Evolutionary conservation across 345 rosid species (phyloP), one percentile per base, ranked within the genome.

Genomic region (Arabidopsis suecica): DNA sequence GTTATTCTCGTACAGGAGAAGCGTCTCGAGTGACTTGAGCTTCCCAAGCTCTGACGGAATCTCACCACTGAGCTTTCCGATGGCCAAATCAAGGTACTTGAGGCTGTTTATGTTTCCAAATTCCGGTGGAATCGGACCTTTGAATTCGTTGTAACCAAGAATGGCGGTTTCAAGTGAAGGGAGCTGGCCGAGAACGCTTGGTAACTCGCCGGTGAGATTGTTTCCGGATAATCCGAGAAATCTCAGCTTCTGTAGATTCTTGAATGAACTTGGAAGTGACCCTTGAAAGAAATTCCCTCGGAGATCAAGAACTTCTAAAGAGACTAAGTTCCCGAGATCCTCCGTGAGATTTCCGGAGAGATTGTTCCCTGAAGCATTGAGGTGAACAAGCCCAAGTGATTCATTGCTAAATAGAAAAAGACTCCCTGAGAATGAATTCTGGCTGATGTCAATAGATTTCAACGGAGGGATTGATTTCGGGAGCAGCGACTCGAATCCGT

Each of bases 141-240:
- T 79, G 53, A 91, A 86, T 75, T 86, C 91, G 47, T 94, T 94
- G 85, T 90, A 94, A 4, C 97, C 99, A 18, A 94, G 84, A 69
- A 91, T 89, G 16, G 91, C 81, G n/a, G 55, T 91, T 85, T 94
- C 97, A 73, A 91, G 68, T n/a, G 88, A 88, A 23, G 84, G 65
- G 49, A 90, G 87, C 80, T 88, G 87, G 6, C 97, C 97, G 2
- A 94, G 82, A 80, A 88, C 88, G 14, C 49, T 78, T 0, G 99
- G 96, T 64, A 94, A 83, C 53, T 72, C 66, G 6, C 96, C 97
- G 1, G 97, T 88, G 68, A 94, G 92, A 82, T 91, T 91, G 60
- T 94, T 94, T 70, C 96, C 97, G 0, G 95, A 88, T 30, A 94
- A 88, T 70, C 97, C 98, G 9, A 94, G 89, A 76, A 84, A 94